Evolutionary conservation across 768 basidiomycete species (phyloP).

Genomic region (Termitomyces titanicus): DNA sequence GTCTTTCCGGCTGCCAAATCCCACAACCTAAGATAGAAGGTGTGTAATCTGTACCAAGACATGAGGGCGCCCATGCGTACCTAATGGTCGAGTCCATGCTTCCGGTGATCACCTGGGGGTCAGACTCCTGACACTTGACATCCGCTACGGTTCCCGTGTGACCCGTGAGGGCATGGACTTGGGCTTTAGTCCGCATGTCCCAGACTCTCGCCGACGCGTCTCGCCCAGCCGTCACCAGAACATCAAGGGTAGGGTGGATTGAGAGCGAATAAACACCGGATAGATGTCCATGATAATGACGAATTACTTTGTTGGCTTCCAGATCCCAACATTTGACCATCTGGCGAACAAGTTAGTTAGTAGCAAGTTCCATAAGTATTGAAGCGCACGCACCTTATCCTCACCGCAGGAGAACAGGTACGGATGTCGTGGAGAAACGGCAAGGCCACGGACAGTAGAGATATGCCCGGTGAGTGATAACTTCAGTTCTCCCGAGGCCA

Average conservation of each 20-base stretch:
- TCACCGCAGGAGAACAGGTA: slow-evolving; percentile 98
- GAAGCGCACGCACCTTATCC: slow-evolving; percentile 70
- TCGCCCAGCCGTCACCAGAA: slow-evolving; percentile 92
- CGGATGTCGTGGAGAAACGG: slow-evolving; percentile 89
- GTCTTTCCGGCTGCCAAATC: slow-evolving; percentile 98
- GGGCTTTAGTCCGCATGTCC: slow-evolving; percentile 99
- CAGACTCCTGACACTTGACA: slow-evolving; percentile 94
- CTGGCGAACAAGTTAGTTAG: slow-evolving; percentile 35
- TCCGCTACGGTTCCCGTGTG: slow-evolving; percentile 95
- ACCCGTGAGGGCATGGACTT: slow-evolving; percentile 89
- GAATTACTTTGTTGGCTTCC: slow-evolving; percentile 97
- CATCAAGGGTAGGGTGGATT: slow-evolving; percentile 92
- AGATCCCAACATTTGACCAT: slow-evolving; percentile 99
- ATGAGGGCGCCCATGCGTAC: slow-evolving; percentile 34
- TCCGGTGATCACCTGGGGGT: slow-evolving; percentile 97
- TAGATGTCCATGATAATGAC: slow-evolving; percentile 97
- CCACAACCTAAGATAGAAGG: slow-evolving; percentile 66
- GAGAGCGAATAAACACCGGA: slow-evolving; percentile 95
- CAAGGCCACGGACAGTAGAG: slow-evolving; percentile 91
- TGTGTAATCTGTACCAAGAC: not conserved
- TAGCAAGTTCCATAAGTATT: not conserved
- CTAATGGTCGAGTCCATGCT: slow-evolving; percentile 97
- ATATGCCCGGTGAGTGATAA: slow-evolving; percentile 98
- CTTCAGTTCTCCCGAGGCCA: slow-evolving; percentile 96
- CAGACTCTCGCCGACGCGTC: slow-evolving; percentile 97